phyloP scores from a whole-genome alignment of 495 filamentous ascomycete genomes.

The Amniculicola lignicola region DNA sequence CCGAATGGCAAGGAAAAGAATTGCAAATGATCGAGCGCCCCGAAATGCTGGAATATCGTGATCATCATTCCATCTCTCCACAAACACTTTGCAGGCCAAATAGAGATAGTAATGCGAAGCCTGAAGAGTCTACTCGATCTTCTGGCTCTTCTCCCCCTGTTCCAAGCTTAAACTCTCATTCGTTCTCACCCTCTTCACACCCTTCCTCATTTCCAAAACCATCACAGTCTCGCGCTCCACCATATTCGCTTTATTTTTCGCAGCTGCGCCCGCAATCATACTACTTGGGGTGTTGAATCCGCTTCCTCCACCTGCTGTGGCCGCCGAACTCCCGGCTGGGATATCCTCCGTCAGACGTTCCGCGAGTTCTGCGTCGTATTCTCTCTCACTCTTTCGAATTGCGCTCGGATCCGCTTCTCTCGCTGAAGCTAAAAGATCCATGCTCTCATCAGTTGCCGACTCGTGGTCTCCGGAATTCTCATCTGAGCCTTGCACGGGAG shows the following conservation, averaged over 20 bases:
- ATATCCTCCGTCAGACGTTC: slow-evolving; percentile 44
- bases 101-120: too few species aligned
- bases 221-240: neutral
- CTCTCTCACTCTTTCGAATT: slow-evolving; percentile 34
- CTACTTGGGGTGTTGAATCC: slow-evolving; percentile 39
- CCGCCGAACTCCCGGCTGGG: slow-evolving; percentile 43
- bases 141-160: slow-evolving; percentile 7
- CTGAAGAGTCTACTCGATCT: neutral
- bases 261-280: neutral
- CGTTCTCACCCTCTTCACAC: slow-evolving; percentile 31
- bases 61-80: too few species aligned
- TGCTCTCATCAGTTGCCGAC: slow-evolving; percentile 19
- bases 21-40: too few species aligned
- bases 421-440: slow-evolving; percentile 41
- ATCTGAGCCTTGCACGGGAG: neutral
- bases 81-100: too few species aligned
- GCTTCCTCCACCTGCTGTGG: slow-evolving; percentile 43
- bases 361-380: slow-evolving; percentile 40
- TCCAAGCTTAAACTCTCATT: slow-evolving; percentile 16
- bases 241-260: neutral
- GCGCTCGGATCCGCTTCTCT: slow-evolving; percentile 36
- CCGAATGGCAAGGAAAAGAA: too few species aligned
- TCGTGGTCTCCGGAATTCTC: slow-evolving; percentile 6
- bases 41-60: too few species aligned
- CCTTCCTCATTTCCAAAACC: too few species aligned